Evolutionary conservation across 2,329 filamentous ascomycete species (phyloP).

Genomic region (Coniochaeta sp.): DNA sequence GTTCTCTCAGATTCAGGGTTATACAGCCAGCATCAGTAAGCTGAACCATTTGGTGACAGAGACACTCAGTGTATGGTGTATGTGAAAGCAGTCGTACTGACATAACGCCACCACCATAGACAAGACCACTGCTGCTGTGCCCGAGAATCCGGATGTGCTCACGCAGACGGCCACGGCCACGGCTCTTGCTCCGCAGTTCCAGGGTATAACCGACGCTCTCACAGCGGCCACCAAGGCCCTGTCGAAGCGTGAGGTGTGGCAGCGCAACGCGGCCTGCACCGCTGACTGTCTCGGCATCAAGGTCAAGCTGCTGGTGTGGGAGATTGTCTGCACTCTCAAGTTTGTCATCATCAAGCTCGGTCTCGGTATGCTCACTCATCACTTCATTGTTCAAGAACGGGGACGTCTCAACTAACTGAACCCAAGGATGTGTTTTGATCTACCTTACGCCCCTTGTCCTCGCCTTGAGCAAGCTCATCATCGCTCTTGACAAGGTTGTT

Average conservation of each 20-base stretch:
- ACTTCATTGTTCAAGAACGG: not conserved
- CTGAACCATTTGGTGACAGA: not conserved
- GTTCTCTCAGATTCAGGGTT: conserved; percentile 11
- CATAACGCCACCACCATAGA: conserved; percentile 7
- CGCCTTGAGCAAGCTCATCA: conserved; percentile 15
- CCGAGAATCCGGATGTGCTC: conserved; percentile 12
- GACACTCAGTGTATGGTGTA: not conserved
- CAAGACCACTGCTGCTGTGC: conserved; percentile 12
- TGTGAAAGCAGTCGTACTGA: not conserved
- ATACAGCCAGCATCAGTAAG: conserved; percentile 21
- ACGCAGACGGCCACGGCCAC: conserved; percentile 14
- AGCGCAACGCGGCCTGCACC: conserved; percentile 6
- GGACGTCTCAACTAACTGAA: not conserved
- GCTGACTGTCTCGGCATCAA: conserved; percentile 13
- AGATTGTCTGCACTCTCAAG: conserved; percentile 18
- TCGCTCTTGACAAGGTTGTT: conserved; percentile 16
- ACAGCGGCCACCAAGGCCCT: conserved; percentile 12
- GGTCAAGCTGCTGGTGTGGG: conserved; percentile 15
- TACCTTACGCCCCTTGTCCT: conserved; percentile 16
- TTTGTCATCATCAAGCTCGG: conserved; percentile 18
- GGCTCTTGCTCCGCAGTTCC: conserved; percentile 14
- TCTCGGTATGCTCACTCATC: conserved; percentile 12
- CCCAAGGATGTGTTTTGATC: conserved; percentile 11
- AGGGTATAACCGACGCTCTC: conserved; percentile 17
- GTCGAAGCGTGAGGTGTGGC: conserved; percentile 12